A percentile compares a stretch with the other conserved stretches of the same genome.
phyloP scores from a whole-genome alignment of 2,329 filamentous ascomycete genomes.

The Colletotrichum horii region DNA sequence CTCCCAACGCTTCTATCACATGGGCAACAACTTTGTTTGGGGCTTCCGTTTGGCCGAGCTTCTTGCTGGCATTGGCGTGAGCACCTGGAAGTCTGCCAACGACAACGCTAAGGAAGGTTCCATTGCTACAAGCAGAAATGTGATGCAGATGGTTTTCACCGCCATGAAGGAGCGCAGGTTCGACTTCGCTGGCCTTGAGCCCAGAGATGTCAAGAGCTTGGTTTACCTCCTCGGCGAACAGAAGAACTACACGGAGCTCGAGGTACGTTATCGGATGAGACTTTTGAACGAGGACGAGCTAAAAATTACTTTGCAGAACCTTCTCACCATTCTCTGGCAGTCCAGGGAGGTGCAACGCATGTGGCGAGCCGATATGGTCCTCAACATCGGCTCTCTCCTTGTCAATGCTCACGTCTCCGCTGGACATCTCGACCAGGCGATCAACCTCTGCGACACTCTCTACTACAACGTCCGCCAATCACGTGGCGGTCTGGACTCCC shows the following conservation, averaged over 20 bases:
- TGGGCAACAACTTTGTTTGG: conserved; percentile 40
- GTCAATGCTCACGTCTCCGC: conserved; percentile 35
- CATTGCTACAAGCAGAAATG: not conserved
- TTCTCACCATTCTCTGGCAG: conserved; percentile 35
- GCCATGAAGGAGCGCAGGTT: conserved; percentile 46
- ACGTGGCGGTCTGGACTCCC: conserved; percentile 32
- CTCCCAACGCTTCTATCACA: conserved; percentile 45
- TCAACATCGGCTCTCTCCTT: conserved; percentile 33
- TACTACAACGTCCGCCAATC: conserved; percentile 39
- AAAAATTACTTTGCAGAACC: conserved; percentile 10
- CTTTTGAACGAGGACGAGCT: not conserved
- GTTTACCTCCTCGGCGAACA: conserved; percentile 53
- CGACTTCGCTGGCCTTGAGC: conserved; percentile 46
- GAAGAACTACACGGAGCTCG: conserved; percentile 49
- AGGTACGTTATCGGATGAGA: conserved; percentile 23
- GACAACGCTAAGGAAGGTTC: conserved; percentile 33
- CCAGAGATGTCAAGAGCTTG: conserved; percentile 49
- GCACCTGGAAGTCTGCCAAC: conserved; percentile 26
- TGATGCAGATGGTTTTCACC: conserved; percentile 36
- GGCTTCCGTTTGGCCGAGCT: conserved; percentile 51
- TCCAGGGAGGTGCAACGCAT: conserved; percentile 38
- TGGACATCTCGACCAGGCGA: conserved; percentile 29
- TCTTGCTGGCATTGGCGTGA: conserved; percentile 45
- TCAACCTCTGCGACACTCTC: conserved; percentile 33
- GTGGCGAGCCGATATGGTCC: conserved; percentile 32